These are phyloP conservation scores for Verticillium nubilum DNA, from an alignment of 2,329 filamentous ascomycete genomes.

Conservation along the genomic window DNA sequence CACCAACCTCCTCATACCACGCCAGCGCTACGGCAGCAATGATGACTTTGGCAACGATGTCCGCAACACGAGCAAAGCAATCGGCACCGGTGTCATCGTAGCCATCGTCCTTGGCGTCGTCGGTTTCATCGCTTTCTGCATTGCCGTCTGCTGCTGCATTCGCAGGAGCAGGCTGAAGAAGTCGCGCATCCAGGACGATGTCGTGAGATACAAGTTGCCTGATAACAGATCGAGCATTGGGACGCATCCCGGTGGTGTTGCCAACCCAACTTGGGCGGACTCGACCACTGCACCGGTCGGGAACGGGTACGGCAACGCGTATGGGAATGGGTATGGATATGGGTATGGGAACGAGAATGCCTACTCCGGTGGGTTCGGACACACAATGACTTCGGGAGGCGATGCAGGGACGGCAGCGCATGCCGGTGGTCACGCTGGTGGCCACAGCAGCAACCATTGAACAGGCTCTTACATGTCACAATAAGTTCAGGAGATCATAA, in stretches of 20 bases:
- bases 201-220: not conserved
- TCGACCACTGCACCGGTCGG: not conserved
- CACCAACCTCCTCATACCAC: not conserved
- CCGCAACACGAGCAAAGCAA: not conserved
- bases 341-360: not conserved
- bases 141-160: not conserved
- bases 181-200: not conserved
- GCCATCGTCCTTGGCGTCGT: not conserved
- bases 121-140: not conserved
- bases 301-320: not conserved
- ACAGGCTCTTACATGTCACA: too few species aligned
- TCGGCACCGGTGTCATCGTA: not conserved
- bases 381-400: not conserved
- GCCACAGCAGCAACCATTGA: too few species aligned
- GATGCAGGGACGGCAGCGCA: constrained; percentile 15
- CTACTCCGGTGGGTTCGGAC: not conserved
- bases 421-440: constrained; percentile 24
- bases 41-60: not conserved
- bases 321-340: not conserved
- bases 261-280: not conserved
- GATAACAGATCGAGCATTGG: not conserved
- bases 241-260: not conserved
- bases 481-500: too few species aligned
- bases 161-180: not conserved
- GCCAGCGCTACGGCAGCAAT: not conserved